Conservation (phyloP, 129 eudicot species). For the Chrysanthemum makinoi region DNA sequence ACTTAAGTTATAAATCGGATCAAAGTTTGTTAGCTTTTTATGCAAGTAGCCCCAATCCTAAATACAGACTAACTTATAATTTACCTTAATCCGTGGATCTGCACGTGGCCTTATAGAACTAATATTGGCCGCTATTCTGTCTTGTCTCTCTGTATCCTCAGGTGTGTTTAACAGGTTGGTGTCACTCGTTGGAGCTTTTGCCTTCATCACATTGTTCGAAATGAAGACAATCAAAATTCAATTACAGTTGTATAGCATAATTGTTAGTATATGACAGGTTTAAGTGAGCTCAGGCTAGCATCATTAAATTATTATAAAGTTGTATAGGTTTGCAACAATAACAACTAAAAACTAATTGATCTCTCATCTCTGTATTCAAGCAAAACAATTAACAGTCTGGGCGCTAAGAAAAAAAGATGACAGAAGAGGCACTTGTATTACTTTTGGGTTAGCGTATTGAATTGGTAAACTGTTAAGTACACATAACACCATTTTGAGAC, state of each 20-base stretch:
- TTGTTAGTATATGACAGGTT: neutral
- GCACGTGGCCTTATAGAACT: slow-evolving; percentile 42
- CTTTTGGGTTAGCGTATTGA: no score
- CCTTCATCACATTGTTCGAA: slow-evolving; percentile 41
- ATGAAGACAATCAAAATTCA: slow-evolving; percentile 1
- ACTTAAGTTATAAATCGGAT: no score
- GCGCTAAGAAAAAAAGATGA: no score
- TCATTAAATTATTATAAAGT: neutral
- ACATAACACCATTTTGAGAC: no score
- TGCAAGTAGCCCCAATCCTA: neutral
- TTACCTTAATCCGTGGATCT: slow-evolving; percentile 60
- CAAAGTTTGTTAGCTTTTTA: neutral
- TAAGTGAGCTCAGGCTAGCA: neutral
- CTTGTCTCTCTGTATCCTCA: slow-evolving; percentile 47
- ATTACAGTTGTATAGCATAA: slow-evolving; percentile 14
- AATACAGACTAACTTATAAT: neutral
- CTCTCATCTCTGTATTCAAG: neutral
- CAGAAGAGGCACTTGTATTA: no score
- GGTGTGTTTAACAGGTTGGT: slow-evolving; percentile 38
- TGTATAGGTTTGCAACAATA: neutral
- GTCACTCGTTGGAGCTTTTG: slow-evolving; percentile 43
- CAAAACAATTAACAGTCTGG: neutral
- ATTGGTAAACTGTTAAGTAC: no score
- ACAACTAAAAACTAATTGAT: slow-evolving; percentile 9
- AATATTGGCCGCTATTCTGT: slow-evolving; percentile 33